phyloP scores from a whole-genome alignment of 495 filamentous ascomycete genomes.

The Pseudotulostoma volvatum region DNA sequence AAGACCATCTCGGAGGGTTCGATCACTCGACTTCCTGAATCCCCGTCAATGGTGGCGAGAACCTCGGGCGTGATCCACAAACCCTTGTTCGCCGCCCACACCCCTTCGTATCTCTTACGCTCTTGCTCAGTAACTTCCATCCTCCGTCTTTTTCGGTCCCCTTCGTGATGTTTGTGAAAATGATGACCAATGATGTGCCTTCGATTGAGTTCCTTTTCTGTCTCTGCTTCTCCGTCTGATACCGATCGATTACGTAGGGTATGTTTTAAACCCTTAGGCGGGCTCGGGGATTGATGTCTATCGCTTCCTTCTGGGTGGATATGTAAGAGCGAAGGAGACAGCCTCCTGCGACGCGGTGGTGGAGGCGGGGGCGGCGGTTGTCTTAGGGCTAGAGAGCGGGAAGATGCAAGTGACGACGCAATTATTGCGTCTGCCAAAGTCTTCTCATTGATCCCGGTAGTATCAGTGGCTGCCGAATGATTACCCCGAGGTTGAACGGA shows the following conservation, averaged over 20 bases:
- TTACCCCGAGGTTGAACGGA: not conserved
- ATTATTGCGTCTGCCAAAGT: conserved; percentile 61
- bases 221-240: conserved; percentile 41
- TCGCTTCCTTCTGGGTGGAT: conserved; percentile 16
- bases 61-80: conserved; percentile 26
- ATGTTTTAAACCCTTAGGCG: conserved; percentile 43
- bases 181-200: conserved; percentile 41
- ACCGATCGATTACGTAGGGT: conserved; percentile 54
- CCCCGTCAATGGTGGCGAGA: too few relatives aligned
- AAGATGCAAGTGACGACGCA: conserved; percentile 67
- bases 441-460: conserved; percentile 27
- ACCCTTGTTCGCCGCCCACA: conserved; percentile 89
- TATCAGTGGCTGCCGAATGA: not conserved
- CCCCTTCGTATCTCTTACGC: conserved; percentile 82
- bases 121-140: conserved; percentile 61
- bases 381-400: conserved; percentile 40
- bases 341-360: conserved; percentile 32
- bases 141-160: conserved; percentile 69
- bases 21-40: too few relatives aligned
- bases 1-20: conserved; percentile 40
- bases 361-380: conserved; percentile 24
- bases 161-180: conserved; percentile 78
- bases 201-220: conserved; percentile 26
- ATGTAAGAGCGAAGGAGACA: conserved; percentile 26
- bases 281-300: conserved; percentile 35